Evolutionary conservation across 2,329 filamentous ascomycete genomes (phyloP).

Genomic region (Fusarium marasasianum): DNA sequence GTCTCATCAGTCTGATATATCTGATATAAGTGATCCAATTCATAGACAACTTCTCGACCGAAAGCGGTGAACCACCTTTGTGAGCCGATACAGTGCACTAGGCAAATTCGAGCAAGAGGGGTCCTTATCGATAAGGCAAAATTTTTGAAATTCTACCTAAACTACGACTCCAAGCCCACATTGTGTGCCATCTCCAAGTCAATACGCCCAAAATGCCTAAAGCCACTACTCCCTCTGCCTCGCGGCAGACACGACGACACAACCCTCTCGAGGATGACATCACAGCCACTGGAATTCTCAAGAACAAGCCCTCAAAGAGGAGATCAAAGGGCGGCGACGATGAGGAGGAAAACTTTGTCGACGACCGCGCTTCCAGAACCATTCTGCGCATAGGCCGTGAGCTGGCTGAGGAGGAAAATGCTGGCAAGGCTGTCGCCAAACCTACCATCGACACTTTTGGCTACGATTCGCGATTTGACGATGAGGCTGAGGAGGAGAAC

Average conservation of each 20-base stretch:
- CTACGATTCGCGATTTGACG: slow-evolving; percentile 79
- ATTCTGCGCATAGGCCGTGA: slow-evolving; percentile 92
- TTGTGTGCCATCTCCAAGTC: slow-evolving; percentile 33
- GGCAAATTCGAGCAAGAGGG: slow-evolving; percentile 46
- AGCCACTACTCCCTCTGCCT: slow-evolving; percentile 67
- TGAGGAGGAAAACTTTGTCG: slow-evolving; percentile 77
- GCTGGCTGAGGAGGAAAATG: slow-evolving; percentile 80
- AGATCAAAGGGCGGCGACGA: slow-evolving; percentile 70
- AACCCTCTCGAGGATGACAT: slow-evolving; percentile 93
- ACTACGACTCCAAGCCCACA: slow-evolving; percentile 41
- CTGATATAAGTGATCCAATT: not conserved
- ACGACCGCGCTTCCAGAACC: slow-evolving; percentile 86
- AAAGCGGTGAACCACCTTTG: slow-evolving; percentile 46
- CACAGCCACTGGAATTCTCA: slow-evolving; percentile 72
- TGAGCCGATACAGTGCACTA: slow-evolving; percentile 35
- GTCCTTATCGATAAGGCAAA: slow-evolving; percentile 54
- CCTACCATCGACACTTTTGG: slow-evolving; percentile 69
- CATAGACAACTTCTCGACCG: not conserved
- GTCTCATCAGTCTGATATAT: too few relatives aligned
- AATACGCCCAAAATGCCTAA: slow-evolving; percentile 75
- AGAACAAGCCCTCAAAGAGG: slow-evolving; percentile 78
- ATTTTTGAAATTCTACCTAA: slow-evolving; percentile 47
- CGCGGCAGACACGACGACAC: slow-evolving; percentile 74
- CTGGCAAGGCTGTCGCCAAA: slow-evolving; percentile 53
- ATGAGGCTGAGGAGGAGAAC: slow-evolving; percentile 59